These are phyloP conservation scores for Penicillium subrubescens DNA, from an alignment of 495 filamentous ascomycete genomes.

Conservation along the genomic window DNA sequence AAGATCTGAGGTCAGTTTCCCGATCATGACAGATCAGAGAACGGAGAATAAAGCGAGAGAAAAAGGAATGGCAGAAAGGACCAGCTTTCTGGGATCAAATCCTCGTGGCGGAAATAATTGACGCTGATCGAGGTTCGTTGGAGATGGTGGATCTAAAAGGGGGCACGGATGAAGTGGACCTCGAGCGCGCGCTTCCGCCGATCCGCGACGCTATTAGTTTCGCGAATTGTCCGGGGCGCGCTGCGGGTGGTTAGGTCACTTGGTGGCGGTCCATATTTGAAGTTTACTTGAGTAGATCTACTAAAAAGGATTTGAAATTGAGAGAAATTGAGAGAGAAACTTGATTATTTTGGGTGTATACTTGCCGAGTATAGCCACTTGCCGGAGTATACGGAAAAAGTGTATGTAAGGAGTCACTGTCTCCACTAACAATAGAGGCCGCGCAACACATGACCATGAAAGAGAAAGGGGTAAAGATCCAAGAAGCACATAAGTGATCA, in stretches of 20 bases:
- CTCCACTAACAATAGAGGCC: not conserved
- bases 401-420: not conserved
- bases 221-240: slow-evolving; percentile 12
- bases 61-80: not conserved
- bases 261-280: not conserved
- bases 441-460: not conserved
- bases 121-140: slow-evolving; percentile 14
- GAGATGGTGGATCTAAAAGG: slow-evolving; percentile 22
- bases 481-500: not conserved
- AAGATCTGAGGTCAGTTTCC: not conserved
- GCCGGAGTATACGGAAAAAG: not conserved
- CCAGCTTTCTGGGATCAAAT: slow-evolving; percentile 1
- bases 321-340: not conserved
- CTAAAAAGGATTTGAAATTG: not conserved
- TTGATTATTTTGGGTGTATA: not conserved
- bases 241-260: not conserved
- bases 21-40: not conserved
- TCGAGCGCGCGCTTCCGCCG: slow-evolving; percentile 9
- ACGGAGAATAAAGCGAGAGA: not conserved
- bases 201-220: slow-evolving; percentile 21
- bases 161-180: slow-evolving; percentile 21
- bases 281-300: not conserved
- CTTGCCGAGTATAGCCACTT: not conserved
- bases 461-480: not conserved
- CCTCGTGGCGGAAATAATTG: slow-evolving; percentile 8